These are phyloP conservation scores for Populus pruinosa DNA, from an alignment of 345 rosid species.

Conservation along the genomic window DNA sequence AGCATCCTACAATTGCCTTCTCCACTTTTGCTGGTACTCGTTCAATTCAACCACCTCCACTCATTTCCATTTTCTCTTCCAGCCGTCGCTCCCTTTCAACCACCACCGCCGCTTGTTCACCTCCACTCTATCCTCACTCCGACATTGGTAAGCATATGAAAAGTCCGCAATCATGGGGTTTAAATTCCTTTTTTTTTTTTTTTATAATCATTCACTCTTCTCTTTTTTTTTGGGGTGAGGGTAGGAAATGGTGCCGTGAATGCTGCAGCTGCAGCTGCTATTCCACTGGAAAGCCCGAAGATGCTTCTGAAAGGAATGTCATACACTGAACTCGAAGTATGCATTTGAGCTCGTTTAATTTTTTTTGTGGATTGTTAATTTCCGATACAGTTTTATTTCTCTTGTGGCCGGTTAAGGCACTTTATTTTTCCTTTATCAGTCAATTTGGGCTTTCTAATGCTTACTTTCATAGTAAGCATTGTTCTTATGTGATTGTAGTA, in stretches of 20 bases:
- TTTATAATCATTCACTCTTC: not conserved
- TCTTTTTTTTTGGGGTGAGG: not conserved
- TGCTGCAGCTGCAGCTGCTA: not conserved
- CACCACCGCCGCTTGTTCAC: slow-evolving; percentile 16
- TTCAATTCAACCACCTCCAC: not conserved
- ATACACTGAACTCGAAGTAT: slow-evolving; percentile 61
- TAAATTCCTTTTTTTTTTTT: not conserved
- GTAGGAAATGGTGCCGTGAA: slow-evolving; percentile 15
- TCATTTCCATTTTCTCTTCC: slow-evolving; percentile 21
- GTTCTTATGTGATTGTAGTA: not conserved
- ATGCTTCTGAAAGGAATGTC: slow-evolving; percentile 72
- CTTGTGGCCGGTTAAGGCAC: not conserved
- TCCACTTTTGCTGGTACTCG: not conserved
- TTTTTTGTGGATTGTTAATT: not conserved
- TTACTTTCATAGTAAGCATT: not conserved
- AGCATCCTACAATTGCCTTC: slow-evolving; percentile 10
- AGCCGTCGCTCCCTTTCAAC: slow-evolving; percentile 23
- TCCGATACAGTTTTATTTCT: not conserved
- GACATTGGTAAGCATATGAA: slow-evolving; percentile 7
- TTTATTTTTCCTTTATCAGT: not conserved
- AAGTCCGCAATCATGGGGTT: not conserved
- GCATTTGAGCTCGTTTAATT: slow-evolving; percentile 3
- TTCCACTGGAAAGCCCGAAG: slow-evolving; percentile 32
- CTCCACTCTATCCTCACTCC: slow-evolving; percentile 18
- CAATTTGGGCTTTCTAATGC: not conserved